Evolutionary conservation across 2,329 filamentous ascomycete species (phyloP), one percentile per base, ranked within the genome.

Genomic region (Fusarium subtropicale): DNA sequence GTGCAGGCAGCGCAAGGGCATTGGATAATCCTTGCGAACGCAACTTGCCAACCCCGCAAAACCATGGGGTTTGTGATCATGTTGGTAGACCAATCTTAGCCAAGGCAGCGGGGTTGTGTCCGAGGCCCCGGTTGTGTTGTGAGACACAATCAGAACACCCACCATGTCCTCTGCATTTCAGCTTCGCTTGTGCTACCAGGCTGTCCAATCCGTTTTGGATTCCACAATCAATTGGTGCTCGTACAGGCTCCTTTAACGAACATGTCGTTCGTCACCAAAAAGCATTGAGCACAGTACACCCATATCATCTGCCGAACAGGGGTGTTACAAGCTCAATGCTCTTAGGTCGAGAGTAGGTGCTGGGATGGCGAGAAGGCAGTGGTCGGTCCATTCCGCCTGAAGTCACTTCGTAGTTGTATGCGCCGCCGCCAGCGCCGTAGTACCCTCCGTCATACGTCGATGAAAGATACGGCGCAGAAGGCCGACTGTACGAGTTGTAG

Each of bases 261-360:
- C 36, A 41, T 46, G 31, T 41, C 26, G 28, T 28, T 46, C 26
- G 36, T 33, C 24, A 41, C 52, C 39, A 12, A 28, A 42, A 42
- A 54, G 30, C 54, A 30, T 30, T 56, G 57, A 41, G 33, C 42
- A 44, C 41, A 34, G 30, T 44, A 41, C 39, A 33, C 42, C 56
- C 57, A 53, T 33, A 58, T 76, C 71, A 88, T 71, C 84, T 82
- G 54, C 85, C 81, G 69, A 86, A 76, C 77, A 88, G 84, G 34
- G 88, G 88, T 52, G 87, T 89, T 45, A 90, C 87, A 24, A 90
- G 81, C 78, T 90, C 87, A 71, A 89, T 88, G 79, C 87, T 89
- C 78, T 85, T 88, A 34, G 87, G 86, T 47, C 88, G 82, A 69
- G 86, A 82, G 77, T 87, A 87, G 39, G 81, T 80, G 38, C 83